These are phyloP conservation scores for Hemileia vastatrix DNA, from an alignment of 1,284 basidiomycete genomes.

Conservation along the genomic window DNA sequence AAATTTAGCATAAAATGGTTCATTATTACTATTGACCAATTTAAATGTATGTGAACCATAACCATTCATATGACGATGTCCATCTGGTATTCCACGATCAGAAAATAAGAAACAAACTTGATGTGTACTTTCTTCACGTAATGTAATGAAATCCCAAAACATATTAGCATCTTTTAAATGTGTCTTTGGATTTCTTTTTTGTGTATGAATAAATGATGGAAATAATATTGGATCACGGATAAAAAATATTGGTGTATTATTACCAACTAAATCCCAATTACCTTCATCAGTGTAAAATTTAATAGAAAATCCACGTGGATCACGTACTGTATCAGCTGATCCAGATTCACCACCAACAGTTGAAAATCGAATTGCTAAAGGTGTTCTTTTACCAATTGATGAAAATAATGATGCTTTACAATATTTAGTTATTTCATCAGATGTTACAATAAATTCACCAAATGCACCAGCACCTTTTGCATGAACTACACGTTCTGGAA, in stretches of 20 bases:
- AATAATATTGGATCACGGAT: conserved; percentile 25
- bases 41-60: no score
- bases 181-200: no score
- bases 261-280: conserved; percentile 61
- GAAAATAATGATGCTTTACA: no score
- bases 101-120: no score
- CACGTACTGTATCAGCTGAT: conserved; percentile 59
- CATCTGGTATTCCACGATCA: no score
- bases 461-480: conserved; percentile 54
- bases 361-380: conserved; percentile 46
- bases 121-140: conserved; percentile 54
- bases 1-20: no score
- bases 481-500: conserved; percentile 59
- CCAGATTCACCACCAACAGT: conserved; percentile 54
- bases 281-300: conserved; percentile 70
- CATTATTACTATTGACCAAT: no score
- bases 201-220: no score
- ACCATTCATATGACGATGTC: no score
- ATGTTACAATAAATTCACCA: conserved; percentile 2
- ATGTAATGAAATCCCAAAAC: conserved; percentile 27
- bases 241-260: conserved; percentile 41
- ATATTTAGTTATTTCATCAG: no score
- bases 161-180: no score
- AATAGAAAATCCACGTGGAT: conserved; percentile 71
- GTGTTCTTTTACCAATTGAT: conserved; percentile 32